phyloP scores from a whole-genome alignment of 176 grass and related monocot species.

The Neostapfia colusana region DNA sequence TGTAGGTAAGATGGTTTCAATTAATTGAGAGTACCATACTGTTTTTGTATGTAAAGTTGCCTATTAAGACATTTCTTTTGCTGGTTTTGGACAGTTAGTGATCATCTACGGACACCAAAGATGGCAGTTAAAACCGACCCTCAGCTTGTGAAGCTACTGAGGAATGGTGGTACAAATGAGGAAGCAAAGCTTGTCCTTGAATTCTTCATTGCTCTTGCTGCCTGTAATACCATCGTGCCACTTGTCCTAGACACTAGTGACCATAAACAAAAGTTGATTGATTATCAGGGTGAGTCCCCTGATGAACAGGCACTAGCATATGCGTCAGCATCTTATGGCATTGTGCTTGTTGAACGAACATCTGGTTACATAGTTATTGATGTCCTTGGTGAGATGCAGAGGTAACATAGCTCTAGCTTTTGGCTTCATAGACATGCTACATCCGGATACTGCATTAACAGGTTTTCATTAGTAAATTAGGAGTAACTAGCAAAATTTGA shows the following conservation, averaged over 20 bases:
- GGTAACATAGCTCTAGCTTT: conserved; percentile 49
- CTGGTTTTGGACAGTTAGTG: conserved; percentile 56
- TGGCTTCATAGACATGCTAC: conserved; percentile 19
- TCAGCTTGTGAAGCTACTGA: conserved; percentile 55
- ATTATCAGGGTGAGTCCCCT: conserved; percentile 90
- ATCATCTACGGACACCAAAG: conserved; percentile 77
- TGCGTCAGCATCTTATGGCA: conserved; percentile 83
- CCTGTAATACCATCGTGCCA: conserved; percentile 84
- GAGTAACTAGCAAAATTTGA: conserved; percentile 4
- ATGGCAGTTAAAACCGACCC: conserved; percentile 61
- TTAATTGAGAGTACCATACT: conserved; percentile 9
- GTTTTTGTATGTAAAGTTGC: conserved; percentile 4
- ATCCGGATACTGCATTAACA: not conserved
- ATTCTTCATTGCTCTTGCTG: conserved; percentile 76
- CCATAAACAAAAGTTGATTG: conserved; percentile 65
- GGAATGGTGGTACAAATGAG: conserved; percentile 40
- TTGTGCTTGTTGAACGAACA: conserved; percentile 80
- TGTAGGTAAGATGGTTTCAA: conserved; percentile 55
- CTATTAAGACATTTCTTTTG: conserved; percentile 33
- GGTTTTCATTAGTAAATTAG: not conserved
- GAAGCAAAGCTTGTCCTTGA: conserved; percentile 51
- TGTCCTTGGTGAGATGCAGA: conserved; percentile 72
- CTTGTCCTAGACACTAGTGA: conserved; percentile 63
- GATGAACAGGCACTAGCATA: conserved; percentile 89
- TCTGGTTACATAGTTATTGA: conserved; percentile 72